Conservation (phyloP, 805 yeast genomes). For the Dipodascus geniculatus region DNA sequence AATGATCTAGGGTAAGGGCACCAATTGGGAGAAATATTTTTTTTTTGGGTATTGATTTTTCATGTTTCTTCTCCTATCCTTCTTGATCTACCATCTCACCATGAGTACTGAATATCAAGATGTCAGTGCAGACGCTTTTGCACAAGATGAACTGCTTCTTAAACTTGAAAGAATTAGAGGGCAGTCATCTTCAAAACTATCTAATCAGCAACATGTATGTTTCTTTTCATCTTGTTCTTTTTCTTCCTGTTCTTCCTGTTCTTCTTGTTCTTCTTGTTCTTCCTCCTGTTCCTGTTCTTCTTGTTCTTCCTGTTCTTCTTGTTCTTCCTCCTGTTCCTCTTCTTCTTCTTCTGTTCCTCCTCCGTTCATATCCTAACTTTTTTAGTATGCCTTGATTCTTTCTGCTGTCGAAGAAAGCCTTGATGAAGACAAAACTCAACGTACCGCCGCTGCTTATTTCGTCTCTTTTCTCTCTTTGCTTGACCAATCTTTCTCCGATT, state of each 20-base stretch:
- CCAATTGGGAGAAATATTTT: not conserved
- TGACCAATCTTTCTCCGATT: conserved; percentile 53
- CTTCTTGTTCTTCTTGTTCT: no score
- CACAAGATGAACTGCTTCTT: conserved; percentile 53
- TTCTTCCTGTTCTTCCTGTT: no score
- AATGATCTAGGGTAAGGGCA: not conserved
- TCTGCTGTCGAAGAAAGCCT: conserved; percentile 87
- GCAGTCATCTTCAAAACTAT: conserved; percentile 68
- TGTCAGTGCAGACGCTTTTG: conserved; percentile 3
- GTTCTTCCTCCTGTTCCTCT: not conserved
- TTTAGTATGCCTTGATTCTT: conserved; percentile 55
- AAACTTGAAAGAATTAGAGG: conserved; percentile 38
- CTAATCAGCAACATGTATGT: conserved; percentile 61
- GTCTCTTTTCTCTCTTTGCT: conserved; percentile 72
- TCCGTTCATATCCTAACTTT: not conserved
- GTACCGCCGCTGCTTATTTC: conserved; percentile 70
- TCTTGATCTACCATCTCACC: not conserved
- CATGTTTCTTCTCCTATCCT: not conserved
- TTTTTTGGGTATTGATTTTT: not conserved
- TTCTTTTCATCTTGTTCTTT: no score
- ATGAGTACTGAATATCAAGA: not conserved
- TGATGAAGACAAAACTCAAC: conserved; percentile 44
- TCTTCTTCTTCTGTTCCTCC: not conserved
- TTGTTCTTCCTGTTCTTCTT: no score
- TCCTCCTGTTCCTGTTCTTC: no score